Conservation (phyloP, 306 rosid genomes). For the Cucurbita ficifolia region DNA sequence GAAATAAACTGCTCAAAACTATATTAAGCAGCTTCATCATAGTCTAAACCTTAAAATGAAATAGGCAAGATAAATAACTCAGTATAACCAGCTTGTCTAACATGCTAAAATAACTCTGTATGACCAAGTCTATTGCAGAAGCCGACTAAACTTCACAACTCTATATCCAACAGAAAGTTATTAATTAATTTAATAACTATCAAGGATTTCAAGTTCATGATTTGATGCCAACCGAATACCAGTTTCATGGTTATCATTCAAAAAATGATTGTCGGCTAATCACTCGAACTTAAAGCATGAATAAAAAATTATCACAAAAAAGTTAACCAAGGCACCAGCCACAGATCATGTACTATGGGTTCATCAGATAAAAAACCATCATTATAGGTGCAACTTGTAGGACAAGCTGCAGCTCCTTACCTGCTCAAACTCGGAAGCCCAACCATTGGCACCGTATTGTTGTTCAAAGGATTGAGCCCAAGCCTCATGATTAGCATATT, state of each 20-base stretch:
- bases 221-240: neutral
- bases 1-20: neutral
- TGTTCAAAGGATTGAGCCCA: conserved; percentile 89
- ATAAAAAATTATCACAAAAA: neutral
- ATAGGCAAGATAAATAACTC: neutral
- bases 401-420: conserved; percentile 21
- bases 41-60: neutral
- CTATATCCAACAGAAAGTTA: neutral
- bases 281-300: neutral
- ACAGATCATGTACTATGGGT: neutral
- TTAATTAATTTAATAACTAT: neutral
- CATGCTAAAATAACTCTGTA: neutral
- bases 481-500: conserved; percentile 44
- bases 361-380: neutral
- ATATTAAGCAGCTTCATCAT: neutral
- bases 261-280: neutral
- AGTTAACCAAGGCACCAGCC: neutral
- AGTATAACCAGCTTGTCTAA: neutral
- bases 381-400: neutral
- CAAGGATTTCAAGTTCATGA: neutral
- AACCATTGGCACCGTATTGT: conserved; percentile 72
- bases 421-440: conserved; percentile 95
- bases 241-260: neutral
- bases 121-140: neutral
- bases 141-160: neutral